Evolutionary conservation across 164 flowering plant genomes (phyloP), one percentile per base, ranked within the genome.

Genomic region (Aristolochia contorta): DNA sequence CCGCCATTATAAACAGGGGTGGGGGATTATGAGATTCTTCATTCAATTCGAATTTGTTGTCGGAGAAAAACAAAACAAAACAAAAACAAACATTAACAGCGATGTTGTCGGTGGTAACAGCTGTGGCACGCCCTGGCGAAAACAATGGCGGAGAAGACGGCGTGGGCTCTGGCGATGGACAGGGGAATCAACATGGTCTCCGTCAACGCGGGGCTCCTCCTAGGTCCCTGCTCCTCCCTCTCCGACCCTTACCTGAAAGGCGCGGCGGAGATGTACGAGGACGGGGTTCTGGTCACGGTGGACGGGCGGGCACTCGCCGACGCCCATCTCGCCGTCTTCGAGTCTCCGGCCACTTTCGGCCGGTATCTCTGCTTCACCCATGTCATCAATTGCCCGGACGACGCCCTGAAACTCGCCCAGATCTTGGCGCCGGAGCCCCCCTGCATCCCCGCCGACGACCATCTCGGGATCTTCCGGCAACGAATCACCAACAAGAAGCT

Each of bases 101-200:
- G 33, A 15, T 18, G 24, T 0, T 4, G 19, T n/a, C n/a, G n/a
- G n/a, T n/a, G n/a, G 48, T 51, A 22, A 6, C 82, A 90, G 92
- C 54, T 90, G 37, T 90, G 97, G 97, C 85, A 90, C 56, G 97
- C 76, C 0, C 52, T 90, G 24, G 75, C 97, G 16, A 90, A 90
- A 70, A 84, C 95, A 3, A 52, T 87, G 16, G 81, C 95, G 0
- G 88, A 89, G 84, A 86, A 82, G 69, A 70, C 86, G 1, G 91
- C 91, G 2, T 86, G 93, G 96, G 89, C 93, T 4, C 49, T 89
- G 56, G 91, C 96, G 1, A 86, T 82, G 93, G 96, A 89, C 79
- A 67, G 96, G 56, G 85, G 67, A 0, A 64, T 89, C 16, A 74
- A 70, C 68, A 89, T 89, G 96, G 93, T 86, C 33, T 72, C 86